Evolutionary conservation across 352 stramenopile species (phyloP).

Genomic region (Phytophthora pistaciae): DNA sequence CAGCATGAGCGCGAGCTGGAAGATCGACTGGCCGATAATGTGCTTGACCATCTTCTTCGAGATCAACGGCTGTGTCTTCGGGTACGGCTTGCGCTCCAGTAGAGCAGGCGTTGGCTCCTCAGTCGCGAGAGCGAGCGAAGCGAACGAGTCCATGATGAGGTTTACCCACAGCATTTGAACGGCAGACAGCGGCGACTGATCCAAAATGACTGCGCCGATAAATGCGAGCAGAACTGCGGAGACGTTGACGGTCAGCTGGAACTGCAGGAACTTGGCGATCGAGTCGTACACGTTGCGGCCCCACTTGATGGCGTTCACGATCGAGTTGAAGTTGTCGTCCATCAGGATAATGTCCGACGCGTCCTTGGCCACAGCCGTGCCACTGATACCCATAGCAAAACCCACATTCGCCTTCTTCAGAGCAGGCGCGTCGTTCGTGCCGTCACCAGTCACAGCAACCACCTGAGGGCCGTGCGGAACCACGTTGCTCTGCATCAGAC

Average conservation of each 20-base stretch:
- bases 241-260: slow-evolving; percentile 96
- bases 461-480: slow-evolving; percentile 80
- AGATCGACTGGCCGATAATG: slow-evolving; percentile 93
- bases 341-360: slow-evolving; percentile 96
- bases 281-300: slow-evolving; percentile 96
- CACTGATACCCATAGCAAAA: slow-evolving; percentile 93
- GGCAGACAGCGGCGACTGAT: slow-evolving; percentile 88
- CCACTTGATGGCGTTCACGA: slow-evolving; percentile 96
- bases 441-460: slow-evolving; percentile 96
- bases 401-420: slow-evolving; percentile 96
- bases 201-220: slow-evolving; percentile 73
- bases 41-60: slow-evolving; percentile 95
- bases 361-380: slow-evolving; percentile 95
- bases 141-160: slow-evolving; percentile 98
- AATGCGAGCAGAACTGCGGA: too few relatives aligned
- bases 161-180: slow-evolving; percentile 99
- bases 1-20: slow-evolving; percentile 91
- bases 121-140: slow-evolving; percentile 94
- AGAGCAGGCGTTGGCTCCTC: slow-evolving; percentile 92
- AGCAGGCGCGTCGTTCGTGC: slow-evolving; percentile 96
- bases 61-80: slow-evolving; percentile 90
- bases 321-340: slow-evolving; percentile 97
- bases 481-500: slow-evolving; percentile 68
- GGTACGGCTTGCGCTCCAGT: slow-evolving; percentile 94
- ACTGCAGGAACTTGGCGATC: slow-evolving; percentile 96